phyloP scores from a whole-genome alignment of 768 basidiomycete genomes.

The Collybiopsis luxurians region DNA sequence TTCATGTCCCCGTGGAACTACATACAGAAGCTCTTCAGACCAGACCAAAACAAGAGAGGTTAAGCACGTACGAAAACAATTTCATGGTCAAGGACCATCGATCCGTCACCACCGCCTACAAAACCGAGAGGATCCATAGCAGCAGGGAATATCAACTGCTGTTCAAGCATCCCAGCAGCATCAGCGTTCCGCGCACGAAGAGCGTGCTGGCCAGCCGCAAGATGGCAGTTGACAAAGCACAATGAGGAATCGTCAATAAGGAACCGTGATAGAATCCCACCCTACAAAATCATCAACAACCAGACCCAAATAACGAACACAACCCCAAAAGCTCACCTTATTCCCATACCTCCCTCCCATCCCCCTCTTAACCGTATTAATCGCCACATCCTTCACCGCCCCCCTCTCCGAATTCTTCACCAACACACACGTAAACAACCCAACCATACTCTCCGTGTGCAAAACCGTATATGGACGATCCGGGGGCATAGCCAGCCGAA shows the following conservation, averaged over 20 bases:
- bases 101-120: conserved; percentile 88
- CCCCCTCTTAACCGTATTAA: conserved; percentile 87
- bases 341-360: conserved; percentile 94
- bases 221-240: conserved; percentile 95
- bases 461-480: conserved; percentile 76
- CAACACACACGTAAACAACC: conserved; percentile 54
- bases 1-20: conserved; percentile 94
- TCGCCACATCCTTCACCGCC: conserved; percentile 61
- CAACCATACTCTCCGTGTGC: conserved; percentile 88
- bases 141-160: conserved; percentile 62
- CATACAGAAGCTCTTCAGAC: not conserved
- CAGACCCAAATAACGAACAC: not conserved
- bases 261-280: conserved; percentile 87
- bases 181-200: conserved; percentile 84
- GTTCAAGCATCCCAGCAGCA: conserved; percentile 83
- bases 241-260: conserved; percentile 90
- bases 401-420: conserved; percentile 64
- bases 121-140: conserved; percentile 63
- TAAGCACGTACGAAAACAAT: conserved; percentile 70
- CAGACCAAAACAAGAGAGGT: not conserved
- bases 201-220: conserved; percentile 91
- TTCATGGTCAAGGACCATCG: conserved; percentile 93
- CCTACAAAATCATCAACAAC: conserved; percentile 41
- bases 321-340: conserved; percentile 56
- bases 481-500: conserved; percentile 71